phyloP scores from a whole-genome alignment of 352 stramenopile species.

The Hyaloperonospora arabidopsidis region DNA sequence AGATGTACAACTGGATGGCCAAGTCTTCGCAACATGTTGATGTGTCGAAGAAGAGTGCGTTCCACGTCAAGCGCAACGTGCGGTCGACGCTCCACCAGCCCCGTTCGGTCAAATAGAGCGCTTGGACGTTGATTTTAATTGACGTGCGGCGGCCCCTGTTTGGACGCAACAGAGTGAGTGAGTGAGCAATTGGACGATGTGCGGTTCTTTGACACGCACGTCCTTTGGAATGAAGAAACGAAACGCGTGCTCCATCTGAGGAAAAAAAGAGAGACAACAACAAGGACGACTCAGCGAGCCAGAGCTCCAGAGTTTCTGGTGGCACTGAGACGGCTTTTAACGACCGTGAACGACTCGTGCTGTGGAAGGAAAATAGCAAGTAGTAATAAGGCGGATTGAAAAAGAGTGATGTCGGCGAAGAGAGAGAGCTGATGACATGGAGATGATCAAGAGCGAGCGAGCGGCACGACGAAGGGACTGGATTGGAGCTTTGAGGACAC shows the following conservation, averaged over 20 bases:
- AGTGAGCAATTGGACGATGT: conserved; percentile 7
- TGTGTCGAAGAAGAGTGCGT: conserved; percentile 26
- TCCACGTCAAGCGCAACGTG: conserved; percentile 38
- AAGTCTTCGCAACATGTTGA: conserved; percentile 40
- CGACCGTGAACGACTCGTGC: conserved; percentile 24
- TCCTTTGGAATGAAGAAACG: conserved; percentile 23
- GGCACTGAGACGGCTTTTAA: conserved; percentile 7
- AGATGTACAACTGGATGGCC: conserved; percentile 50
- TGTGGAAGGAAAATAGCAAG: conserved; percentile 24
- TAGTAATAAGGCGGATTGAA: conserved; percentile 25
- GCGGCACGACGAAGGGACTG: conserved; percentile 13
- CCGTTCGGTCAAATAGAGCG: conserved; percentile 55
- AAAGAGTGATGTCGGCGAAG: conserved; percentile 11
- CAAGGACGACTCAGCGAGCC: conserved; percentile 18
- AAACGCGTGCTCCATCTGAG: conserved; percentile 3
- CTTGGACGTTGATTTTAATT: conserved; percentile 18
- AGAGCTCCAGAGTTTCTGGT: conserved; percentile 10
- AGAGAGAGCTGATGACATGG: conserved; percentile 12
- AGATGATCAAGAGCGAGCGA: conserved; percentile 30
- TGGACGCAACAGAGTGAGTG: conserved; percentile 30
- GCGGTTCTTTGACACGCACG: conserved; percentile 19
- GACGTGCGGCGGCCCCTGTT: conserved; percentile 19
- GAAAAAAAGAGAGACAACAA: conserved; percentile 5
- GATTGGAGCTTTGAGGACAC: neutral
- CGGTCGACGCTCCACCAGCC: conserved; percentile 57